Conservation (phyloP, 2,329 filamentous ascomycete species). For the Penicillium nordicum region DNA sequence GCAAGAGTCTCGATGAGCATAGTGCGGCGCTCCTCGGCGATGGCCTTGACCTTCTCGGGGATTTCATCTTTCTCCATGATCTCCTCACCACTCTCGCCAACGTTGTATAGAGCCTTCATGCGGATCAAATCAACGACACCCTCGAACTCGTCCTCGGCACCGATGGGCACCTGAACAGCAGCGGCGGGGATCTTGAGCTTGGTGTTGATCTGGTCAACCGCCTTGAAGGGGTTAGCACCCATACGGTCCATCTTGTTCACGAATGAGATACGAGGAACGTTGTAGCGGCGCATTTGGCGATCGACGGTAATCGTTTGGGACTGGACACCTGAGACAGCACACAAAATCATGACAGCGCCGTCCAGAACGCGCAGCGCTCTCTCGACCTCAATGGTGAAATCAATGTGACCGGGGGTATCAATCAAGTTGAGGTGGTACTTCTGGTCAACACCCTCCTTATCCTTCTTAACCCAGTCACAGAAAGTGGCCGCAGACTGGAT, state of each 20-base stretch:
- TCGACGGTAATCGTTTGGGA: constrained; percentile 98
- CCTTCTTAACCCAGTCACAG: constrained; percentile 90
- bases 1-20: constrained; percentile 91
- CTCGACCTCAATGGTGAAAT: constrained; percentile 99
- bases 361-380: constrained; percentile 90
- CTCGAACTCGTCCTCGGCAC: constrained; percentile 83
- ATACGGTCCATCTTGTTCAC: constrained; percentile 99
- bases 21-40: constrained; percentile 77
- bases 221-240: constrained; percentile 97
- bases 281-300: constrained; percentile 97
- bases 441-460: constrained; percentile 72
- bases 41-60: constrained; percentile 70
- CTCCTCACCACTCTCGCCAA: constrained; percentile 75
- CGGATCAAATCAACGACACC: constrained; percentile 89
- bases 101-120: constrained; percentile 92
- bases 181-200: constrained; percentile 93
- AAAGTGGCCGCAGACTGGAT: constrained; percentile 98
- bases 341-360: constrained; percentile 97
- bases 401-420: constrained; percentile 96
- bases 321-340: constrained; percentile 94
- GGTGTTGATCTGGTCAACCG: constrained; percentile 93
- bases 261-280: constrained; percentile 91
- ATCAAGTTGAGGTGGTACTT: constrained; percentile 98
- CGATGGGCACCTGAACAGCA: constrained; percentile 91
- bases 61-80: constrained; percentile 76